Evolutionary conservation across 2,329 filamentous ascomycete genomes (phyloP).

Genomic region (Xylaria sp.): DNA sequence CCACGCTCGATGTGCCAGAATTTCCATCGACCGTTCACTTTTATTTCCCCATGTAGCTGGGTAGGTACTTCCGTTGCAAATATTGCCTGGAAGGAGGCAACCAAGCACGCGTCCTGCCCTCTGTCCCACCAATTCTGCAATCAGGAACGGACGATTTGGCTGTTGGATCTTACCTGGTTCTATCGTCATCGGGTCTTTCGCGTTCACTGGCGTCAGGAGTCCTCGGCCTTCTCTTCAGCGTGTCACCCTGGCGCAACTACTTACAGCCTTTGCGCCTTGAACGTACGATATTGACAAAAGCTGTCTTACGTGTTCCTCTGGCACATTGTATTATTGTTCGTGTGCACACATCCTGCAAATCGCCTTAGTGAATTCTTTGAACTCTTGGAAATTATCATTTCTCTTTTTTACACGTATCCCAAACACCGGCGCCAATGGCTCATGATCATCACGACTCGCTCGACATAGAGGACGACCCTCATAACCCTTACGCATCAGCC

Average conservation of each 20-base stretch:
- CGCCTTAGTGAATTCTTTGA: not conserved
- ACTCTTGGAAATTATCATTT: not conserved
- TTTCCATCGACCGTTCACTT: slow-evolving; percentile 19
- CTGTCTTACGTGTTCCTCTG: not conserved
- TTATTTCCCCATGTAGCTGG: not conserved
- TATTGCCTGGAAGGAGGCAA: slow-evolving; percentile 22
- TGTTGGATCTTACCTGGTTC: slow-evolving; percentile 2
- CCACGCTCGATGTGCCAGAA: slow-evolving; percentile 25
- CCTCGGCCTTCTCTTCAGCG: slow-evolving; percentile 1
- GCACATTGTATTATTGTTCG: slow-evolving; percentile 1
- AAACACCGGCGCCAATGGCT: slow-evolving; percentile 39
- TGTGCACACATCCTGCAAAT: slow-evolving; percentile 2
- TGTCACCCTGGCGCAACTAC: not conserved
- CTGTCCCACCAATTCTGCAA: slow-evolving; percentile 35
- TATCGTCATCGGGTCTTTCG: not conserved
- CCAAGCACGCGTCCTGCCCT: slow-evolving; percentile 22
- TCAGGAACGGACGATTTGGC: not conserved
- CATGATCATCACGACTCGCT: slow-evolving; percentile 40
- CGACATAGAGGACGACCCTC: slow-evolving; percentile 48
- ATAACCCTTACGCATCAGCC: slow-evolving; percentile 66
- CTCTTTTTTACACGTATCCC: slow-evolving; percentile 1
- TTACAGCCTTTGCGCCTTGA: slow-evolving; percentile 13
- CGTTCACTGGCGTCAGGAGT: not conserved
- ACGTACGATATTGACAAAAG: not conserved
- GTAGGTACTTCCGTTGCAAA: not conserved